Conservation (phyloP, 2,329 filamentous ascomycete species). For the Myriosclerotinia duriaeana region DNA sequence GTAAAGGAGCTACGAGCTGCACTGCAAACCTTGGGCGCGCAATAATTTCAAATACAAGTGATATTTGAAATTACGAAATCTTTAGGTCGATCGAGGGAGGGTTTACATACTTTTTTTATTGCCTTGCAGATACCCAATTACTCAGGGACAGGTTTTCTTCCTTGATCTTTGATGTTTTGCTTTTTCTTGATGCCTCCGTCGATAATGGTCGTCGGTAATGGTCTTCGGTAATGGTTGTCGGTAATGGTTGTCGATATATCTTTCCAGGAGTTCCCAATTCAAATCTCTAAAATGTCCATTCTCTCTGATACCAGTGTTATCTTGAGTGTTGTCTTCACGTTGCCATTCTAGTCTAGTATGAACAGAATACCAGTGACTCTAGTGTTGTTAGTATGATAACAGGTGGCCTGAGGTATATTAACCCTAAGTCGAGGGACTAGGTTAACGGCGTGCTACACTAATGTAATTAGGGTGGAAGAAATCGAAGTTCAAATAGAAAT, state of each 20-base stretch:
- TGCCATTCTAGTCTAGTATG: background rate
- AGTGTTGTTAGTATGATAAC: background rate
- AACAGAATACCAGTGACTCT: background rate
- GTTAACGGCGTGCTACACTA: too few species aligned
- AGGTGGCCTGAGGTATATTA: too few species aligned
- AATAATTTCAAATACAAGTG: constrained; percentile 24
- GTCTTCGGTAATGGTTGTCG: background rate
- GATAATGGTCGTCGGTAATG: background rate
- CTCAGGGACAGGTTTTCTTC: background rate
- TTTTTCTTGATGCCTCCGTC: background rate
- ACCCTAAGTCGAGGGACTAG: too few species aligned
- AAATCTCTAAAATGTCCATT: background rate
- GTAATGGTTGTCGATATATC: background rate
- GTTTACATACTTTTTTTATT: background rate
- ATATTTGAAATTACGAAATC: background rate
- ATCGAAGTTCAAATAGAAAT: too few species aligned
- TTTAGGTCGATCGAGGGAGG: background rate
- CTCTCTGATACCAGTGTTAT: background rate
- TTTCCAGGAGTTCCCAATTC: background rate
- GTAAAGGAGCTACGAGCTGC: constrained; percentile 80
- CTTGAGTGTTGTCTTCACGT: background rate
- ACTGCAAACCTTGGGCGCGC: constrained; percentile 47
- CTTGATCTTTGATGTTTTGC: background rate
- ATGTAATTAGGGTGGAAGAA: too few species aligned
- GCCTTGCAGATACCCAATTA: constrained; percentile 1